A percentile compares a stretch with the other conserved stretches of the same genome.
These are phyloP conservation scores for Obelidium mucronatum DNA, from an alignment of 192 early-diverging fungal genomes.

Conservation along the genomic window DNA sequence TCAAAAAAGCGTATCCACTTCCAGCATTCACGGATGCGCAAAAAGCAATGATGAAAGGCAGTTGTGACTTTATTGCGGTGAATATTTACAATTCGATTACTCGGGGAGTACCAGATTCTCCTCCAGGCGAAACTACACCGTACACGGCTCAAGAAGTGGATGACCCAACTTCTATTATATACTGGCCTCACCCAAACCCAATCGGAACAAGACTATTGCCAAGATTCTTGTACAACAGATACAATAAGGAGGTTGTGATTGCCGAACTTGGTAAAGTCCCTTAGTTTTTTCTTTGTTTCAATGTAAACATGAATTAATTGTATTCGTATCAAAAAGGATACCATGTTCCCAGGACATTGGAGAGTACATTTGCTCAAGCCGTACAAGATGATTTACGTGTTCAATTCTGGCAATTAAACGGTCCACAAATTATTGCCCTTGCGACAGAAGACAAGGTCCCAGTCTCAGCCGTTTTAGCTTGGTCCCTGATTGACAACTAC, in stretches of 20 bases:
- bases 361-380: slow-evolving; percentile 22
- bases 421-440: not conserved
- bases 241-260: slow-evolving; percentile 23
- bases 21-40: slow-evolving; percentile 46
- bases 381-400: slow-evolving; percentile 32
- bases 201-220: slow-evolving; percentile 9
- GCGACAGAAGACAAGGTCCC: slow-evolving; percentile 37
- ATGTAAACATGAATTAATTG: too few species aligned
- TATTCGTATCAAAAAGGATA: too few species aligned
- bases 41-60: slow-evolving; percentile 44
- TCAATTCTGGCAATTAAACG: slow-evolving; percentile 25
- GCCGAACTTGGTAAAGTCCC: slow-evolving; percentile 24
- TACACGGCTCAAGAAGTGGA: not conserved
- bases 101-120: not conserved
- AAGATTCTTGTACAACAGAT: slow-evolving; percentile 13
- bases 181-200: slow-evolving; percentile 34
- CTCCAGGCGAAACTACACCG: slow-evolving; percentile 13
- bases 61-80: slow-evolving; percentile 52
- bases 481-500: slow-evolving; percentile 45
- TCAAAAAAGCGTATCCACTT: slow-evolving; percentile 7
- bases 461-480: slow-evolving; percentile 35
- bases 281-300: too few species aligned
- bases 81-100: slow-evolving; percentile 48
- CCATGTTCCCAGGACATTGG: slow-evolving; percentile 23
- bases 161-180: not conserved